Evolutionary conservation across 2,329 filamentous ascomycete genomes (phyloP).

Genomic region (Colletotrichum horii): DNA sequence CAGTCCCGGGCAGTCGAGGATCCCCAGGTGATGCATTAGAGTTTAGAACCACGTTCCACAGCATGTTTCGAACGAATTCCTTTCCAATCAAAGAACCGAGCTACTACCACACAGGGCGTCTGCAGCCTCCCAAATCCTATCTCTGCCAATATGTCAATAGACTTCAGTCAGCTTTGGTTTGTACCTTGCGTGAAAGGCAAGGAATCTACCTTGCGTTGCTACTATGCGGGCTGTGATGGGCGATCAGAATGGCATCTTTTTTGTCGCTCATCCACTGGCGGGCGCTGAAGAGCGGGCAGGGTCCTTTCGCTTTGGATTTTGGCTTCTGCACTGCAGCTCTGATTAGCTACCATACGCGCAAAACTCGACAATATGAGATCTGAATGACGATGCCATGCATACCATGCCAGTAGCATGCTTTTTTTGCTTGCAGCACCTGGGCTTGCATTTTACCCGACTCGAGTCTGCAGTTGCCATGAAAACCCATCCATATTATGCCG

Average conservation of each 20-base stretch:
- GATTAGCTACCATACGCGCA: not conserved
- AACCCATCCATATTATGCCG: not conserved
- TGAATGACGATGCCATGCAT: conserved; percentile 12
- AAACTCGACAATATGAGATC: not conserved
- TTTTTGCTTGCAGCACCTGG: not conserved
- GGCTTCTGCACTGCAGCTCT: not conserved
- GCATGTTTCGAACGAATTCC: conserved; percentile 18
- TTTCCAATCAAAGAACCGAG: not conserved
- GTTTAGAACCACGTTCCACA: conserved; percentile 18
- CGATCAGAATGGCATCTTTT: not conserved
- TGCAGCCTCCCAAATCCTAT: not conserved
- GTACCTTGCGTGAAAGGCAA: conserved; percentile 2
- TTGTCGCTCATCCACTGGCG: not conserved
- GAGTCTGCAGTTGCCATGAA: not conserved
- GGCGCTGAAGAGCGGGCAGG: not conserved
- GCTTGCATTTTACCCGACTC: not conserved
- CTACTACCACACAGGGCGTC: not conserved
- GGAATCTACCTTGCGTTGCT: not conserved
- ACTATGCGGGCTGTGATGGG: not conserved
- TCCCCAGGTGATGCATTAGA: not conserved
- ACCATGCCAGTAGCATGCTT: not conserved
- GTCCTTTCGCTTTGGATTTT: not conserved
- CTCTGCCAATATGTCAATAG: not conserved
- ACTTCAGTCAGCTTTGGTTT: not conserved
- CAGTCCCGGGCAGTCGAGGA: not conserved